Evolutionary conservation across 306 rosid genomes (phyloP), one percentile per base, ranked within the genome.

Genomic region (Fagus sylvatica): DNA sequence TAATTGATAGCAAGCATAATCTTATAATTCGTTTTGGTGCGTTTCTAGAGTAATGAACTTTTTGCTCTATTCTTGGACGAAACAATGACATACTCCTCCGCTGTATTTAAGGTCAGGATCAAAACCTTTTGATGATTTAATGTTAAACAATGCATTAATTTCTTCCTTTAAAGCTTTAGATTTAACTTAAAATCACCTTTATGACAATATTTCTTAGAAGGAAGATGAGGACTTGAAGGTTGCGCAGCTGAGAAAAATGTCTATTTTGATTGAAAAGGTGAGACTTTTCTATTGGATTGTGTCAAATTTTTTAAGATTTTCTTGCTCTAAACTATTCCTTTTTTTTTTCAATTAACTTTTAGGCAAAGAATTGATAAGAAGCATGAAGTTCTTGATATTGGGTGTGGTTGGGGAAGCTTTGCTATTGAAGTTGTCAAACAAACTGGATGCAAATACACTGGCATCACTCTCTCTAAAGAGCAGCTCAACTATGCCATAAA

Each of bases 341-440:
- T 37, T 17, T 34, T 72, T 30, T 66, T 15, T 72, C 16, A 40
- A 55, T 80, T 53, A 68, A 78, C 61, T n/a, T n/a, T 7, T 49
- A 92, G 98, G 92, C 92, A n/a, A 39, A 88, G 84, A 83, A 84
- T 94, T 69, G 87, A 76, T 0, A 80, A 72, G 80, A 83, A 87
- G 40, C 98, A 92, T 90, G 91, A 90, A 76, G 89, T 92, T 64
- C 91, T 94, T 53, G 98, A 94, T 76, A 89, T 94, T 17, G 97
- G 98, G 46, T 87, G 92, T 4, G 97, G 98, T 55, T 94, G 98
- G 98, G 98, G 98, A 75, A 87, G 89, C 79, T 84, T 94, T 86
- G 97, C 96, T 49, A 89, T 94, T 54, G 93, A 94, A 89, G 90
- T 90, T 33, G 95, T 88, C 66, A 87, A 85, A 67, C 84, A 40